phyloP scores from a whole-genome alignment of 2,329 filamentous ascomycete genomes.

The Claviceps pusilla region DNA sequence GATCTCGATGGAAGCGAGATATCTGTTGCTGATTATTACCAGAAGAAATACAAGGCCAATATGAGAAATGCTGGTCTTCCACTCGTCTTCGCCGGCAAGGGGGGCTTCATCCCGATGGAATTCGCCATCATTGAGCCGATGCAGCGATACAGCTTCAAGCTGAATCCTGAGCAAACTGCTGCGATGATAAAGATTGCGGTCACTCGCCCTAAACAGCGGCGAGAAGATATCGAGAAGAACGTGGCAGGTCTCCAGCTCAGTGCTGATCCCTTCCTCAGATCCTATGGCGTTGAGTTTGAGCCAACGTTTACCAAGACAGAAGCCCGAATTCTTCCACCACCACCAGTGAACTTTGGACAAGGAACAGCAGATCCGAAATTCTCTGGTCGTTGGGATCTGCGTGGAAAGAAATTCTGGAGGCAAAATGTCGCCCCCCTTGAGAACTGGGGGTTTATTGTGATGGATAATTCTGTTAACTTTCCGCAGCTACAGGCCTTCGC shows the following conservation, averaged over 20 bases:
- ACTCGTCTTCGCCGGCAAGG: constrained; percentile 40
- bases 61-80: constrained; percentile 36
- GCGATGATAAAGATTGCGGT: constrained; percentile 92
- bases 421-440: constrained; percentile 47
- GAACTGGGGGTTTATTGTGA: constrained; percentile 61
- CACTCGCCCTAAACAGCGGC: constrained; percentile 56
- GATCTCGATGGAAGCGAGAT: constrained; percentile 29
- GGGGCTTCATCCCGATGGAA: constrained; percentile 46
- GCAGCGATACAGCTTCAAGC: constrained; percentile 49
- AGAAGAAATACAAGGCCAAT: constrained; percentile 35
- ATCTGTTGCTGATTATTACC: constrained; percentile 40
- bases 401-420: constrained; percentile 58
- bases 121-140: constrained; percentile 35
- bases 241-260: constrained; percentile 50
- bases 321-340: constrained; percentile 56
- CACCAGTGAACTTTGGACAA: constrained; percentile 53
- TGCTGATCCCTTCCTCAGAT: constrained; percentile 53
- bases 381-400: constrained; percentile 73
- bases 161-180: constrained; percentile 50
- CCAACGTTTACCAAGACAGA: constrained; percentile 48
- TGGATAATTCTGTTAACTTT: constrained; percentile 39
- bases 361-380: constrained; percentile 45
- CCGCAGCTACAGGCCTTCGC: constrained; percentile 18
- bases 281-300: constrained; percentile 62
- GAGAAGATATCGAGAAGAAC: constrained; percentile 40